phyloP scores from a whole-genome alignment of 2,329 filamentous ascomycete species.

The Colletotrichum sp. region DNA sequence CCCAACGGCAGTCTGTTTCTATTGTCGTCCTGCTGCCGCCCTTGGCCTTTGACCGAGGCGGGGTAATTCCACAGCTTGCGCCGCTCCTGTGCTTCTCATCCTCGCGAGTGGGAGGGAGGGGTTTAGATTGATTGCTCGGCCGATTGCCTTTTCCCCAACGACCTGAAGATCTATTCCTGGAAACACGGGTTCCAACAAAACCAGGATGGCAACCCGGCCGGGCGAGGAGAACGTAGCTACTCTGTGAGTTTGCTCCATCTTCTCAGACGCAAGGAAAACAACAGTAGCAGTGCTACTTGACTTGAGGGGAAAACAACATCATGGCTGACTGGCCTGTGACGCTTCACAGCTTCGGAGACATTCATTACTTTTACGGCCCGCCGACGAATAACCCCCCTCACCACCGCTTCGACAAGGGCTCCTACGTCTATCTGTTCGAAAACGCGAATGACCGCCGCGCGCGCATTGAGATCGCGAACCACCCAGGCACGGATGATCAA shows the following conservation, averaged over 20 bases:
- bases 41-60: constrained; percentile 19
- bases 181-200: background rate
- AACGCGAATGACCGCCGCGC: constrained; percentile 70
- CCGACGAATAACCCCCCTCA: constrained; percentile 72
- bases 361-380: constrained; percentile 81
- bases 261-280: background rate
- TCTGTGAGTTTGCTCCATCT: constrained; percentile 43
- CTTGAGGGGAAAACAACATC: background rate
- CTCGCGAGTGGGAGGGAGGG: background rate
- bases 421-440: constrained; percentile 82
- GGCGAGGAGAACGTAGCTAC: constrained; percentile 58
- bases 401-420: constrained; percentile 80
- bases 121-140: background rate
- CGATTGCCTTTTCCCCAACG: background rate
- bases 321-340: constrained; percentile 27
- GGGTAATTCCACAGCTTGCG: constrained; percentile 12
- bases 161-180: background rate
- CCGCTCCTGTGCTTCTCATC: background rate
- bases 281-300: background rate
- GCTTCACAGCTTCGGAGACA: constrained; percentile 69
- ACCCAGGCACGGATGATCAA: constrained; percentile 75
- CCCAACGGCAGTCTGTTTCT: background rate
- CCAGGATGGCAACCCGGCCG: constrained; percentile 48
- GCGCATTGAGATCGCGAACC: constrained; percentile 78
- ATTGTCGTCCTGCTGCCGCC: constrained; percentile 1